Base-by-base conservation (phyloP, 2,329 filamentous ascomycete genomes). In the Neopestalotiopsis clavispora region DNA sequence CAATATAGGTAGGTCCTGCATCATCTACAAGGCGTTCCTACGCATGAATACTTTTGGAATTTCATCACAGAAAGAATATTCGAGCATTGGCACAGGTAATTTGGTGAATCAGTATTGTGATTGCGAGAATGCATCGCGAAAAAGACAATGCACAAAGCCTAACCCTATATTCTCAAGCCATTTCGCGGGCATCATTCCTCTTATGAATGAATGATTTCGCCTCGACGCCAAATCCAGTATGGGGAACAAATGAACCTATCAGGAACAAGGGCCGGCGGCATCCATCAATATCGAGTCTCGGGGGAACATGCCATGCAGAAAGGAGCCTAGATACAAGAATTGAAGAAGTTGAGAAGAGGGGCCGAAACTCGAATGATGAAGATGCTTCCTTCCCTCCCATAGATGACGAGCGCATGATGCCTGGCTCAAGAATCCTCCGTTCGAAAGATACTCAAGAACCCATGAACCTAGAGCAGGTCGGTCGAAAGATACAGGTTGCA, bases 311-410 rank as follows among this genome's bases (percentile, higher is more conserved):
- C 59, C 66, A 67, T 62, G 66, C 58, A 67, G 59, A 63, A 67
- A 62, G 38, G 14, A 63, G 66, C 13, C 52, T 67, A 67, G 66
- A 57, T 67, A 67, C 66, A 67, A 63, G 66, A 67, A 67, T 34
- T 38, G 66, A 67, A 67, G 57, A 67, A 67, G 32, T 20, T 13
- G 17, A 56, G 32, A 67, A 67, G 14, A 63, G 66, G 66, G 66
- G 59, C 66, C 66, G 59, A 63, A 42, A 67, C 66, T 67, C 59
- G 57, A 38, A 38, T 67, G 42, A 61, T 67, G 65, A 59, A 59
- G 38, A 67, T 60, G 52, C 38, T 28, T 38, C 40, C 17, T 30
- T 38, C 57, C 40, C 52, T 67, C 52, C n/a, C 9, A 38, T 23
- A 34, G 20, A 66, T 40, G 45, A n/a, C 64, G 52, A 14, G 45